phyloP scores from a whole-genome alignment of 2,329 filamentous ascomycete species.

The Fusarium equiseti region DNA sequence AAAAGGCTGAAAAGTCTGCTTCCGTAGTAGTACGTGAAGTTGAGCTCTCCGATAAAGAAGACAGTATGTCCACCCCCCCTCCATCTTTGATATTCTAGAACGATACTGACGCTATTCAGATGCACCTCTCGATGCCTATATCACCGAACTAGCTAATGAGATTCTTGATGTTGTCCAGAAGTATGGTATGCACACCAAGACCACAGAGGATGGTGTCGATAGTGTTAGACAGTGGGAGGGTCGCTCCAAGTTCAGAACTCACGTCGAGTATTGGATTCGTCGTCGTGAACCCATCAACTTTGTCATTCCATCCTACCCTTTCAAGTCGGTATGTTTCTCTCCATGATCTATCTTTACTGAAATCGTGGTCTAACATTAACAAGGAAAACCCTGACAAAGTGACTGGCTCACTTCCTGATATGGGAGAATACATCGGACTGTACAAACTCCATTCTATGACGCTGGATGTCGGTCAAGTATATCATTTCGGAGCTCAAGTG shows the following conservation, averaged over 20 bases:
- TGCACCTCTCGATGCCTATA: not conserved
- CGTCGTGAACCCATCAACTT: slow-evolving; percentile 14
- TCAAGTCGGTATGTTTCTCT: slow-evolving; percentile 5
- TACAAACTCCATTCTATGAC: slow-evolving; percentile 13
- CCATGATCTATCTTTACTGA: not conserved
- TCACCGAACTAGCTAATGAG: slow-evolving; percentile 1
- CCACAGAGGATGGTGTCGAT: slow-evolving; percentile 1
- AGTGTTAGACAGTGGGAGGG: slow-evolving; percentile 4
- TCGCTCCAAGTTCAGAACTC: slow-evolving; percentile 9
- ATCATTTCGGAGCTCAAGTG: slow-evolving; percentile 3
- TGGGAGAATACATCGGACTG: slow-evolving; percentile 13
- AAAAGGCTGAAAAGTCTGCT: not conserved
- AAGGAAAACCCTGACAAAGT: slow-evolving; percentile 12
- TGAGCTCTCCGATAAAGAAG: not conserved
- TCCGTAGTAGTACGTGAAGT: slow-evolving; percentile 7
- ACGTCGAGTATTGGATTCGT: slow-evolving; percentile 15
- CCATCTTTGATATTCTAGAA: not conserved
- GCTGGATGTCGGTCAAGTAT: not conserved
- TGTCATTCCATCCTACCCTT: slow-evolving; percentile 12
- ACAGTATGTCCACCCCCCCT: not conserved
- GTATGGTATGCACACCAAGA: slow-evolving; percentile 10
- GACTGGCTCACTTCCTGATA: slow-evolving; percentile 12
- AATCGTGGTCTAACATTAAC: not conserved
- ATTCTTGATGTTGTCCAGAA: slow-evolving; percentile 11
- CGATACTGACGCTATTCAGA: not conserved